Base-by-base conservation (phyloP, 1,284 basidiomycete species). In the Prillingera fragicola region DNA sequence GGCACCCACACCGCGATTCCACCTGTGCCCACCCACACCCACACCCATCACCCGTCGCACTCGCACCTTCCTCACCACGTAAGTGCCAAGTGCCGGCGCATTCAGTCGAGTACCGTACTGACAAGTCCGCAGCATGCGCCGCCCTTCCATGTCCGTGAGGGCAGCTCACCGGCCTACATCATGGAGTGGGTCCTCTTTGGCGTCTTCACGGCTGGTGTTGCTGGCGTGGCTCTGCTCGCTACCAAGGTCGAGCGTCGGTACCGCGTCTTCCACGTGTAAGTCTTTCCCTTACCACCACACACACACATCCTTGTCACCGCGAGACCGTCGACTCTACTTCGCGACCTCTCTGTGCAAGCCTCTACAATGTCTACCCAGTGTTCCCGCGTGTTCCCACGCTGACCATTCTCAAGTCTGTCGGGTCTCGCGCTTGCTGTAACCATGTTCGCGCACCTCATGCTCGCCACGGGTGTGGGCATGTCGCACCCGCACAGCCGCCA, bases 231-330 rank as follows among this genome's bases (percentile, higher is more conserved):
- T 17, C 24, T 63, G 42, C 47, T 67, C 32, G 49, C 57, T 18
- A 24, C 52, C n/a, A 53, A 65, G 35, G 57, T 65, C 25, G 57
- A 62, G 45, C 61, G 56, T 48, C 55, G 55, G 24, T 52, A 54
- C 28, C 48, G 67, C 17, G 39, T 63, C 31, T 68, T 69, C 62
- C 65, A 69, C 50, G 56, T 56, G 66, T 68, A 38, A 48, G 65
- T 48, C 13, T 8, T 17, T 18, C 22, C n/a, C 9, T 26, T 15
- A 27, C 18, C 12, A 31, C 7, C 23, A 15, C 28, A 23, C 13
- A 9, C 31, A 55, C 14, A n/a, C 35, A 7, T 9, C 22, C 22
- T 6, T 25, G 7, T 19, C 23, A 29, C 10, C 27, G 10, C 10
- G n/a, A 10, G 27, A 29, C n/a, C 27, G 27, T 10, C 27, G 27